A percentile compares a stretch with the other conserved stretches of the same genome.
phyloP scores from a whole-genome alignment of 345 rosid species.

The Odontarrhena argentea region DNA sequence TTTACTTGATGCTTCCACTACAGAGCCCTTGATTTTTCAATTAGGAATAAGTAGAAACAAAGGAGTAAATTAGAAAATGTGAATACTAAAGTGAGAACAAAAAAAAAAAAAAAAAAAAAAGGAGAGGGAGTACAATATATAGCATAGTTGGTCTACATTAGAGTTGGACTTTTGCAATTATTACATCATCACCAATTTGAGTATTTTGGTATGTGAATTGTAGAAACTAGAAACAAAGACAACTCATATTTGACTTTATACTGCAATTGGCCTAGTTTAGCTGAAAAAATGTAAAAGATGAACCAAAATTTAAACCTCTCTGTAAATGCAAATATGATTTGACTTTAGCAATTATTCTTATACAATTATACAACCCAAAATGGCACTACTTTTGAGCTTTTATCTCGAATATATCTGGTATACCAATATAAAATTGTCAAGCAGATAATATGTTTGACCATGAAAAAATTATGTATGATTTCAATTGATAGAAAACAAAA shows the following conservation, averaged over 20 bases:
- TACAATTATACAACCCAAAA: slow-evolving; percentile 1
- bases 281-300: not conserved
- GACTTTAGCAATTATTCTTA: not conserved
- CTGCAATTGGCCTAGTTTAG: no score
- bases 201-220: not conserved
- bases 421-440: not conserved
- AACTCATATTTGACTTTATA: no score
- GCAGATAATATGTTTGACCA: slow-evolving; percentile 22
- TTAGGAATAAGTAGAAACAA: not conserved
- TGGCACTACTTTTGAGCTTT: not conserved
- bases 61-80: not conserved
- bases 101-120: not conserved
- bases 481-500: not conserved
- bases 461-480: not conserved
- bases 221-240: not conserved
- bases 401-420: not conserved
- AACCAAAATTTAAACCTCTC: not conserved
- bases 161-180: not conserved
- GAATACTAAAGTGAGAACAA: not conserved
- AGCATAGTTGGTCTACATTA: not conserved
- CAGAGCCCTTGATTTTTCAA: not conserved
- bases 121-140: not conserved
- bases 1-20: slow-evolving; percentile 31
- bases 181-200: not conserved
- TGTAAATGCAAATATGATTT: slow-evolving; percentile 9